A percentile compares a stretch with the other conserved stretches of the same genome.
phyloP scores from a whole-genome alignment of 129 eudicot genomes.

The Escallonia herrerae region DNA sequence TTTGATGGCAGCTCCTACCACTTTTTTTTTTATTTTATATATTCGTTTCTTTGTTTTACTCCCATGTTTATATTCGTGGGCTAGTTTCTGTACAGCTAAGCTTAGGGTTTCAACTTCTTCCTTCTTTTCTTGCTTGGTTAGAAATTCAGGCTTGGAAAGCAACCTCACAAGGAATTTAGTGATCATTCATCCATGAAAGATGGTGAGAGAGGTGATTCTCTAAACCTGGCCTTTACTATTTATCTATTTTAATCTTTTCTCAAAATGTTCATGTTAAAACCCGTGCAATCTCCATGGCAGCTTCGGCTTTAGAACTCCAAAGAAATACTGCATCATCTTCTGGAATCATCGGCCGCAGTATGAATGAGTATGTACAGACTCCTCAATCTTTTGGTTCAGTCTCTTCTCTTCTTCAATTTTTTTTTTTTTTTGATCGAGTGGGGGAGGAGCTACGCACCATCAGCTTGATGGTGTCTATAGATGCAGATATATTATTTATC shows the following conservation, averaged over 20 bases:
- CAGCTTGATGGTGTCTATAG: neutral
- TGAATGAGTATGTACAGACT: conserved; percentile 68
- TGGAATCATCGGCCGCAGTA: conserved; percentile 76
- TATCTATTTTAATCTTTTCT: neutral
- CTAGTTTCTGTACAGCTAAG: neutral
- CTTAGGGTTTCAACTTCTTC: neutral
- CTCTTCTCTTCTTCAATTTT: neutral
- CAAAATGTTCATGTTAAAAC: too few relatives aligned
- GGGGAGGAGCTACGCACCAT: too few relatives aligned
- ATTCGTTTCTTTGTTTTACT: neutral
- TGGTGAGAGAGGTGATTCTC: conserved; percentile 57
- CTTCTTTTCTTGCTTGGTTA: conserved; percentile 15
- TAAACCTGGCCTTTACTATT: neutral
- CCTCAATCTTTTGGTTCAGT: neutral
- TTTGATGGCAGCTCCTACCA: neutral
- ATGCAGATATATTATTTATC: neutral
- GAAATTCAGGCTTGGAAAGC: conserved; percentile 99
- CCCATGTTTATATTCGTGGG: neutral
- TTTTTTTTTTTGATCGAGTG: neutral
- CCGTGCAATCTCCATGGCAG: conserved; percentile 15
- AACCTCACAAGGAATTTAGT: conserved; percentile 92
- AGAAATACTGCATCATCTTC: conserved; percentile 82
- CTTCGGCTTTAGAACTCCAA: conserved; percentile 75
- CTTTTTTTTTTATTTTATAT: neutral
- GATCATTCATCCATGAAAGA: conserved; percentile 72